Percentiles rank a stretch among this genome's conserved stretches.
These are phyloP conservation scores for Fraxinus ornus DNA, from an alignment of 305 asterid genomes.

Conservation along the genomic window DNA sequence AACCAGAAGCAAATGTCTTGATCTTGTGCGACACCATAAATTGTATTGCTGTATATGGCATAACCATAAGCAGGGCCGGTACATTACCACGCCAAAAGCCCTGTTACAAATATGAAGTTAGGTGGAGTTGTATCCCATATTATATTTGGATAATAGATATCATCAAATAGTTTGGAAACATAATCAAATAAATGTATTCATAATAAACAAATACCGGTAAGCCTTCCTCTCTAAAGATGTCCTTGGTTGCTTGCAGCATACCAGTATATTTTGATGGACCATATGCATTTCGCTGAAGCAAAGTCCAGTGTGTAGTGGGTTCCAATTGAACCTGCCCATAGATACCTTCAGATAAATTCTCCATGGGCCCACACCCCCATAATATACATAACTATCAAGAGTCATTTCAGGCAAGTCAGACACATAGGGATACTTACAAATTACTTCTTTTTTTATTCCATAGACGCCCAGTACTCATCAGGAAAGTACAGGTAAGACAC, in stretches of 20 bases:
- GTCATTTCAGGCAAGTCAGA: not conserved
- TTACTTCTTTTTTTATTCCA: not conserved
- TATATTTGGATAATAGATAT: not conserved
- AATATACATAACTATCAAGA: not conserved
- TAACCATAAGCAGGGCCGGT: constrained; percentile 93
- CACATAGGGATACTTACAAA: not conserved
- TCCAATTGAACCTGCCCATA: constrained; percentile 79
- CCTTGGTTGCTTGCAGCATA: constrained; percentile 87
- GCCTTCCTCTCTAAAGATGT: constrained; percentile 93
- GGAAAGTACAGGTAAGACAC: not conserved
- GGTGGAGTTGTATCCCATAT: not conserved
- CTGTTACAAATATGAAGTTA: constrained; percentile 29
- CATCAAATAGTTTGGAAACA: not conserved
- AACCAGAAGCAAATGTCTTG: constrained; percentile 79
- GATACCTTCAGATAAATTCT: constrained; percentile 2
- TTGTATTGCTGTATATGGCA: constrained; percentile 95
- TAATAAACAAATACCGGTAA: constrained; percentile 50
- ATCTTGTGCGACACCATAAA: constrained; percentile 75
- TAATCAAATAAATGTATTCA: constrained; percentile 2
- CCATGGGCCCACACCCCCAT: not conserved
- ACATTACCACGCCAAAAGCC: constrained; percentile 98
- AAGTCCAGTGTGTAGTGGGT: constrained; percentile 79
- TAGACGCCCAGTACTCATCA: not conserved
- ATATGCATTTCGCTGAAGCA: constrained; percentile 49
- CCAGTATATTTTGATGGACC: constrained; percentile 73